Conservation (phyloP, 1,139 yeast genomes). For the Debaryomycetaceae sp. region DNA sequence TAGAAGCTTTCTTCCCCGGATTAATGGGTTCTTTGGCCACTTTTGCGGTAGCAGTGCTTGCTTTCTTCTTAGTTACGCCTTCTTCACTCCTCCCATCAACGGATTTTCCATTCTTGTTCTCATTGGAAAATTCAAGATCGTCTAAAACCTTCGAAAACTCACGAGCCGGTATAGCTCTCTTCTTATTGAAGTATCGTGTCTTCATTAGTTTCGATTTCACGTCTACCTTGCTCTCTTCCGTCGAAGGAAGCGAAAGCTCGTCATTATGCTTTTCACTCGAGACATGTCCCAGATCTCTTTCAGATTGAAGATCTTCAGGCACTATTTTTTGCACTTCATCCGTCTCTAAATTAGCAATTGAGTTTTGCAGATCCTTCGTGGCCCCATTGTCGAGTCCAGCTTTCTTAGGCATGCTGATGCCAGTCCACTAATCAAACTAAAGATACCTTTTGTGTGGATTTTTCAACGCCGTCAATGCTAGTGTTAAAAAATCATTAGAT, state of each 20-base stretch:
- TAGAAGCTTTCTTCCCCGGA: not conserved
- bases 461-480: too few species aligned
- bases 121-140: constrained; percentile 21
- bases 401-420: not conserved
- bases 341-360: not conserved
- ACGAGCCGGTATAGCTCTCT: constrained; percentile 7
- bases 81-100: not conserved
- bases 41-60: not conserved
- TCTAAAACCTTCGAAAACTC: constrained; percentile 25
- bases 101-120: constrained; percentile 16
- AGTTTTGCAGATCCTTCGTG: not conserved
- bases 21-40: not conserved
- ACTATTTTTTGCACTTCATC: not conserved
- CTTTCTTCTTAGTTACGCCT: not conserved
- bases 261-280: constrained; percentile 1
- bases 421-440: too few species aligned
- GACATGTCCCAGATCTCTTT: constrained; percentile 20
- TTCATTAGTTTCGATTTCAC: constrained; percentile 2
- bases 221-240: not conserved
- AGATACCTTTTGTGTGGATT: too few species aligned
- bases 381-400: not conserved
- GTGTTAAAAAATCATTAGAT: not conserved
- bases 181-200: constrained; percentile 1
- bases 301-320: constrained; percentile 15
- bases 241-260: not conserved